Conservation (phyloP, 1,284 basidiomycete genomes). For the Exsudoporus floridanus region DNA sequence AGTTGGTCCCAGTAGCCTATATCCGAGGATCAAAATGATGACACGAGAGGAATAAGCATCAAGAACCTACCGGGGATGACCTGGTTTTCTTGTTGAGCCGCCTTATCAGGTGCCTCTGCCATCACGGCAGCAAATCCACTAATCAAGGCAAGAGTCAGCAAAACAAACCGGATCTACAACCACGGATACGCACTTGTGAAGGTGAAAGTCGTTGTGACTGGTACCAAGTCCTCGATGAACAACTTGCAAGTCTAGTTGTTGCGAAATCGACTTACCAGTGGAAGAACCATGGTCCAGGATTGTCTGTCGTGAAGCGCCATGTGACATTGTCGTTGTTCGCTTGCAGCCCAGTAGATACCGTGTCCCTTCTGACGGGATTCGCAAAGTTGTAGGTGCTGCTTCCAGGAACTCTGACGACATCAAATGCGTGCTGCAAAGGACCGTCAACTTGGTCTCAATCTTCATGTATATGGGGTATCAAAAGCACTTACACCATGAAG, state of each 20-base stretch:
- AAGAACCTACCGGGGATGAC: slow-evolving; percentile 8
- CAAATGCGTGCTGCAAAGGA: slow-evolving; percentile 36
- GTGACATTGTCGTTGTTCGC: slow-evolving; percentile 29
- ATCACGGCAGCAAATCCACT: slow-evolving; percentile 22
- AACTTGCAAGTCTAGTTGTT: background rate
- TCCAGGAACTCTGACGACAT: slow-evolving; percentile 26
- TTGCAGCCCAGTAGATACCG: slow-evolving; percentile 17
- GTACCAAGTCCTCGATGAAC: background rate
- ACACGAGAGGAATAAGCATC: background rate
- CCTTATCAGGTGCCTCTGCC: slow-evolving; percentile 13
- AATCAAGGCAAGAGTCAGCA: background rate
- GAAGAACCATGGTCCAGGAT: slow-evolving; percentile 31
- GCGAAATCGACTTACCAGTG: slow-evolving; percentile 21
- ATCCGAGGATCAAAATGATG: background rate
- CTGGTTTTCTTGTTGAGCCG: slow-evolving; percentile 7
- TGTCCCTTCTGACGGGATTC: slow-evolving; percentile 26
- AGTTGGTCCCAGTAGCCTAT: slow-evolving; percentile 12
- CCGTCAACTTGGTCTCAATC: background rate
- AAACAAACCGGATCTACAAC: background rate
- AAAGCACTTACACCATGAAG: slow-evolving; percentile 26
- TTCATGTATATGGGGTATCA: background rate
- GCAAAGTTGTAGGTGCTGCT: slow-evolving; percentile 24
- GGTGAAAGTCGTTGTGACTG: slow-evolving; percentile 33
- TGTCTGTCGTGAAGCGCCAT: slow-evolving; percentile 33
- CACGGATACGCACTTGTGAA: slow-evolving; percentile 20